These are phyloP conservation scores for Pochonia chlamydosporia DNA, from an alignment of 2,329 filamentous ascomycete species.

Conservation along the genomic window DNA sequence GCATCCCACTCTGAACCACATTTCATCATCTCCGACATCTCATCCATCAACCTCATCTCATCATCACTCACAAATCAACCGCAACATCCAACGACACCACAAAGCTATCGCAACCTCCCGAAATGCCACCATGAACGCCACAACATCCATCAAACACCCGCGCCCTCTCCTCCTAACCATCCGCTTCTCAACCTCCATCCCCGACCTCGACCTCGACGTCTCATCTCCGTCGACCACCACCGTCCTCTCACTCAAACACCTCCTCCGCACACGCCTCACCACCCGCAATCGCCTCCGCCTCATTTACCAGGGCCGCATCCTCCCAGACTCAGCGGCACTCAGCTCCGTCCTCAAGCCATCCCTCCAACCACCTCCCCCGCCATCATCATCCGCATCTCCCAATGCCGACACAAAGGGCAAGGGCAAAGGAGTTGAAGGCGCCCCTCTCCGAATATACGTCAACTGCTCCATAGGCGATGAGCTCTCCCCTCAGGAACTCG, in stretches of 20 bases:
- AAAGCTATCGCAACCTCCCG: not conserved
- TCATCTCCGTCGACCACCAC: conserved; percentile 62
- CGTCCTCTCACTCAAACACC: conserved; percentile 72
- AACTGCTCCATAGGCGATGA: conserved; percentile 86
- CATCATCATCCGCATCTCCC: conserved; percentile 21
- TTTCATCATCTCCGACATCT: not conserved
- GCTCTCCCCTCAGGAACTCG: conserved; percentile 63
- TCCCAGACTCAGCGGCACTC: conserved; percentile 68
- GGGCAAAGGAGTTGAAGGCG: conserved; percentile 54
- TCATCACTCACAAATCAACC: conserved; percentile 12
- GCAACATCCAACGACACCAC: not conserved
- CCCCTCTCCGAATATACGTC: conserved; percentile 63
- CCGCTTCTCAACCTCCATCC: conserved; percentile 80
- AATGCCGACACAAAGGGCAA: conserved; percentile 24
- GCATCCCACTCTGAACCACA: not conserved
- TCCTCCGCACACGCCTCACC: conserved; percentile 69
- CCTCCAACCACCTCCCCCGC: conserved; percentile 50
- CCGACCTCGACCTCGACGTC: conserved; percentile 78
- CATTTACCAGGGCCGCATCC: conserved; percentile 83
- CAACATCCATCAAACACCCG: not conserved
- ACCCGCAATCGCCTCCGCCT: conserved; percentile 72
- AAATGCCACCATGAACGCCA: conserved; percentile 17
- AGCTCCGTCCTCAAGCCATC: conserved; percentile 61
- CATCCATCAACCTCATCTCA: not conserved
- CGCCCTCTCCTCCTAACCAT: conserved; percentile 68